These are phyloP conservation scores for Chaetomium cochliodes DNA, from an alignment of 495 filamentous ascomycete genomes.

Conservation along the genomic window DNA sequence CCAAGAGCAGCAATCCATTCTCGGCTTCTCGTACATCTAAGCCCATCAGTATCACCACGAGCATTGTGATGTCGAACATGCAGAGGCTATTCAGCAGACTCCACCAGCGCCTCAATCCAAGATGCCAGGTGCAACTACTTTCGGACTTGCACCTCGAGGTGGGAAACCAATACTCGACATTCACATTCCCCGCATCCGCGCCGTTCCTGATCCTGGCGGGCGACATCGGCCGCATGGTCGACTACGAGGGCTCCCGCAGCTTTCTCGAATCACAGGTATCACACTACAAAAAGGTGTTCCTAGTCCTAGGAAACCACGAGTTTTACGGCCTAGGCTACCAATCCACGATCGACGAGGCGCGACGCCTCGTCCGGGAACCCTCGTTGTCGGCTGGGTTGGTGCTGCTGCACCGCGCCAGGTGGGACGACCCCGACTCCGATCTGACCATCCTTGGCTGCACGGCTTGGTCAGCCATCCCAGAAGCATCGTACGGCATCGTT, in stretches of 20 bases:
- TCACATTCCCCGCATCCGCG: conserved; percentile 47
- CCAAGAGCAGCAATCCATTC: too few relatives aligned
- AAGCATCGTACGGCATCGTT: conserved; percentile 41
- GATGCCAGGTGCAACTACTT: conserved; percentile 57
- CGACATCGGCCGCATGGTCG: conserved; percentile 55
- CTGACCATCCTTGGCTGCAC: conserved; percentile 58
- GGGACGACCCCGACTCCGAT: conserved; percentile 19
- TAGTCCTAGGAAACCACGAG: conserved; percentile 60
- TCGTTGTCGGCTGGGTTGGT: conserved; percentile 45
- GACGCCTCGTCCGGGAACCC: conserved; percentile 46
- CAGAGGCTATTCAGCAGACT: background rate
- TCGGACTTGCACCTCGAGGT: conserved; percentile 64
- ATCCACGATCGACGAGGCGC: conserved; percentile 45
- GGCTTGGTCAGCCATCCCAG: conserved; percentile 53
- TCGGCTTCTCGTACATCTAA: too few relatives aligned
- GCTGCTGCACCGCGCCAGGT: conserved; percentile 47
- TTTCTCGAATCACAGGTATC: conserved; percentile 51
- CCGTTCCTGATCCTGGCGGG: conserved; percentile 57
- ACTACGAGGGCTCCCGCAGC: conserved; percentile 52
- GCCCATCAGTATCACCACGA: too few relatives aligned
- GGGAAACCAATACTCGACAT: conserved; percentile 51
- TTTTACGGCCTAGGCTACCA: conserved; percentile 50
- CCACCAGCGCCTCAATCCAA: background rate
- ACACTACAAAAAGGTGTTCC: conserved; percentile 49
- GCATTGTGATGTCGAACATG: too few relatives aligned